These are phyloP conservation scores for Prunella vulgaris DNA, from an alignment of 257 asterid genomes.

Conservation along the genomic window DNA sequence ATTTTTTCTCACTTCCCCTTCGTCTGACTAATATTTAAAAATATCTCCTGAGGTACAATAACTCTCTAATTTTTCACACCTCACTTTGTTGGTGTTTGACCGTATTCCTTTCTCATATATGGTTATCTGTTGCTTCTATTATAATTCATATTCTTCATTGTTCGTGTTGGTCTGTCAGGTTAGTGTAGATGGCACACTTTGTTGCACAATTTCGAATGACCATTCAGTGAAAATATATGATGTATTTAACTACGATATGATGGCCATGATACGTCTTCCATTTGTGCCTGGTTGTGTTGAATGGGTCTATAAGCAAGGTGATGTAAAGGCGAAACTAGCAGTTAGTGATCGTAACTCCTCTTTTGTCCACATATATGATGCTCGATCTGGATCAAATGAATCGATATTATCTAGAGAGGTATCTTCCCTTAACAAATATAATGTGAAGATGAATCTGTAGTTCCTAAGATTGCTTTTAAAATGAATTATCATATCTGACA, in stretches of 20 bases:
- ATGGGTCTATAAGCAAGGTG: constrained; percentile 96
- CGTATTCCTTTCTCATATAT: background rate
- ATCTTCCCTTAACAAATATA: background rate
- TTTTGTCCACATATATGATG: constrained; percentile 82
- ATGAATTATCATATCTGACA: background rate
- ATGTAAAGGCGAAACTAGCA: constrained; percentile 85
- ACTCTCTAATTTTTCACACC: constrained; percentile 1
- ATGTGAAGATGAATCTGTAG: constrained; percentile 16
- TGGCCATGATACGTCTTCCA: constrained; percentile 94
- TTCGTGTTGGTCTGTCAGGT: constrained; percentile 58
- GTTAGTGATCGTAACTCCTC: constrained; percentile 82
- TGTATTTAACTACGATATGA: constrained; percentile 96
- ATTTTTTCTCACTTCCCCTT: background rate
- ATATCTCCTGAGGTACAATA: background rate
- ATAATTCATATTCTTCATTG: constrained; percentile 2
- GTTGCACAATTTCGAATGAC: constrained; percentile 93
- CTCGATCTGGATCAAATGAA: constrained; percentile 87
- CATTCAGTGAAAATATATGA: constrained; percentile 90
- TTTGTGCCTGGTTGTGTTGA: constrained; percentile 85
- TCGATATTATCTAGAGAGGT: constrained; percentile 82
- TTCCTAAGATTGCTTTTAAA: constrained; percentile 11
- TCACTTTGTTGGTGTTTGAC: constrained; percentile 1
- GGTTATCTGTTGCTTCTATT: background rate
- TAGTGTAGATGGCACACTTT: constrained; percentile 86
- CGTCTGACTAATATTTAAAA: constrained; percentile 1